Evolutionary conservation across 148 eudicot species (phyloP).

Genomic region (Amaranthus hypochondriacus): DNA sequence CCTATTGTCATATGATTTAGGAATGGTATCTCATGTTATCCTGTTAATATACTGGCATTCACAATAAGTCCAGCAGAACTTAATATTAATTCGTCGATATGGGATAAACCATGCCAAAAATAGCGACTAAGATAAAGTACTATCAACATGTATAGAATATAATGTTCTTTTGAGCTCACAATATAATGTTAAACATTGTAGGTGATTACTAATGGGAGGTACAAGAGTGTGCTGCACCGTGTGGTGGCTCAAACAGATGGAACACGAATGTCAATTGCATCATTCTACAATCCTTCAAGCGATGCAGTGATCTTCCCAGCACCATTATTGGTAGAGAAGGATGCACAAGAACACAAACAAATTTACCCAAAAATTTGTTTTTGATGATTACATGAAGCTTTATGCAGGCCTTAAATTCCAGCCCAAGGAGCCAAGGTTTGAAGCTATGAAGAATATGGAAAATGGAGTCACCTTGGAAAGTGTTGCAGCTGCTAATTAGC

Average conservation of each 20-base stretch:
- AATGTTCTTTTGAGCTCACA: background rate
- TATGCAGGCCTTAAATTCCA: constrained; percentile 45
- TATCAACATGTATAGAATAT: no score
- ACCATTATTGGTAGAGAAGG: constrained; percentile 23
- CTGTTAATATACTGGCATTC: no score
- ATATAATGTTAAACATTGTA: background rate
- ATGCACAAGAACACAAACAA: constrained; percentile 18
- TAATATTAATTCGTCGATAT: no score
- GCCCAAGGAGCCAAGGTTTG: constrained; percentile 75
- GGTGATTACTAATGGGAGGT: constrained; percentile 46
- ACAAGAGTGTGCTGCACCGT: constrained; percentile 44
- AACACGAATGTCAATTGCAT: constrained; percentile 40
- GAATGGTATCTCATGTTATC: no score
- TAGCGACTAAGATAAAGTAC: no score
- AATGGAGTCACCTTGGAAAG: constrained; percentile 24
- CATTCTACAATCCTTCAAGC: constrained; percentile 33
- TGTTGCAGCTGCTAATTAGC: constrained; percentile 30
- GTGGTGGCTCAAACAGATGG: constrained; percentile 46
- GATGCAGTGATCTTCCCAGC: constrained; percentile 35
- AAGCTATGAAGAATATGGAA: constrained; percentile 54
- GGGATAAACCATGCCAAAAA: no score
- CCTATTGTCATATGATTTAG: no score
- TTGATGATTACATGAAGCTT: constrained; percentile 44
- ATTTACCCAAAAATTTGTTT: constrained; percentile 44
- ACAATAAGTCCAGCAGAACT: no score